A percentile compares a stretch with the other conserved stretches of the same genome.
Conservation (phyloP, 2,329 filamentous ascomycete species). For the Tolypocladium ovalisporum region DNA sequence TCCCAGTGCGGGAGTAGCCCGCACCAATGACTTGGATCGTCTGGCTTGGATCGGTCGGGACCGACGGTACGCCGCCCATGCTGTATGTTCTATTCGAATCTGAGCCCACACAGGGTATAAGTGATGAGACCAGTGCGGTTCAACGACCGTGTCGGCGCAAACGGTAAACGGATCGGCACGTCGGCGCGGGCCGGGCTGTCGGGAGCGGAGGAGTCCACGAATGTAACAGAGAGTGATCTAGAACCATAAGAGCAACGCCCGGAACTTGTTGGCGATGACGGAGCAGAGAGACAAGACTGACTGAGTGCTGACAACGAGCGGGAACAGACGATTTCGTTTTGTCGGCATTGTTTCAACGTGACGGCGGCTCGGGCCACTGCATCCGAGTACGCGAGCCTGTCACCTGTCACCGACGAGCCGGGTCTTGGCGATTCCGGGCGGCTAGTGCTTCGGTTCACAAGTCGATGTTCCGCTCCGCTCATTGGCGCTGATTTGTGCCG, state of each 20-base stretch:
- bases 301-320: not conserved
- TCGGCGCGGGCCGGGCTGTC: not conserved
- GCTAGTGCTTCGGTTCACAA: not conserved
- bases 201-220: not conserved
- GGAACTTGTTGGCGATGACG: not conserved
- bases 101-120: not conserved
- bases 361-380: not conserved
- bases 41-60: conserved; percentile 18
- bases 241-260: not conserved
- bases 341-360: not conserved
- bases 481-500: no score
- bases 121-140: not conserved
- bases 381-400: no score
- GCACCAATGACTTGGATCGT: conserved; percentile 30
- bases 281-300: not conserved
- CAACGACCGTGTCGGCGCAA: not conserved
- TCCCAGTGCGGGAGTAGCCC: conserved; percentile 24
- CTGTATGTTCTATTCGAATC: not conserved
- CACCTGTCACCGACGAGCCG: not conserved
- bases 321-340: not conserved
- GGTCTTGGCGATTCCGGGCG: not conserved
- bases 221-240: no score
- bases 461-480: not conserved
- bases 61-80: conserved; percentile 19
- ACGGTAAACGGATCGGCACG: not conserved